Evolutionary conservation across 306 rosid species (phyloP), one percentile per base, ranked within the genome.

Genomic region (Cicer yamashitae): DNA sequence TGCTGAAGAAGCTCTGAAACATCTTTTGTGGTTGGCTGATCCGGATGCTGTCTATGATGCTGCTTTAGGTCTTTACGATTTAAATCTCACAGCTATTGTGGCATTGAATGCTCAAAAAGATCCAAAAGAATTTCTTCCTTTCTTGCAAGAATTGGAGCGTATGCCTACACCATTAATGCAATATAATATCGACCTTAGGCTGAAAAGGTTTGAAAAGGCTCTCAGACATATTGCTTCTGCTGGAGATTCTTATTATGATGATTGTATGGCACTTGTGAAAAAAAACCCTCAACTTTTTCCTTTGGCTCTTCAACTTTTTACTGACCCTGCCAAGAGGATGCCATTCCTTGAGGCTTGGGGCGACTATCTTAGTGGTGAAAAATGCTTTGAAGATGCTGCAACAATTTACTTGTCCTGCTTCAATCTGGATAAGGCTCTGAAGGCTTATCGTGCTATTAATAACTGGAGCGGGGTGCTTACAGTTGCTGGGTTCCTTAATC

Each of bases 281-380:
- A 80, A 85, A 72, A 88, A 88, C 39, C 98, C 96, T 87, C 92
- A 87, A 66, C 91, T 94, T 53, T 94, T 89, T 77, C 89, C 97
- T 3, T 63, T 92, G 87, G 93, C 98, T 67, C 92, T 90, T 87
- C 90, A 90, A 74, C 86, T 94, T 81, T 83, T 94, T 77, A 79
- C 88, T 62, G 92, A 88, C 82, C 89, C 86, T 77, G 57, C 83
- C 44, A 90, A 86, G 86, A 89, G 81, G 85, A 88, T 64, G 81
- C 84, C 89, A 60, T 86, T 94, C 73, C 92, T 89, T 20, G 96
- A 94, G 81, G 97, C 99, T 17, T 92, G 99, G 99, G 99, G 98
- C 10, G 98, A 94, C 80, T 79, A 90, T 85, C 98, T 92, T 70
- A 76, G 77, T 69, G 84, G 81, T 76, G 93, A 85, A 71, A 92